phyloP scores from a whole-genome alignment of 164 flowering plant species.

The Stephania yunnanensis region DNA sequence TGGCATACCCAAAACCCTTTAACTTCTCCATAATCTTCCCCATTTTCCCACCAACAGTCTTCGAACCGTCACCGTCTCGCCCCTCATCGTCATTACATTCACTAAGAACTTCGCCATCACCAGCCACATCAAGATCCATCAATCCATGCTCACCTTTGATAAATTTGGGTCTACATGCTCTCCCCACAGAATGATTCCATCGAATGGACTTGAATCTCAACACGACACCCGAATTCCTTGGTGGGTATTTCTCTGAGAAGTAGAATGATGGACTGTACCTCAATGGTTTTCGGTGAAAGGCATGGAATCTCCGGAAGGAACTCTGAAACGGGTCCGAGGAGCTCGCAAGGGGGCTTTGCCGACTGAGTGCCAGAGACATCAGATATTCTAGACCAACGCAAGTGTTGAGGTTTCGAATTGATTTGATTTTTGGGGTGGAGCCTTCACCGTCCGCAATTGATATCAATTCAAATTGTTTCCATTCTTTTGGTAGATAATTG shows the following conservation, averaged over 20 bases:
- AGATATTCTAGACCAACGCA: neutral
- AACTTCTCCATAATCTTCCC: slow-evolving; percentile 78
- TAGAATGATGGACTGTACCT: slow-evolving; percentile 37
- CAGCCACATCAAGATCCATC: slow-evolving; percentile 34
- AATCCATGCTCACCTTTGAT: slow-evolving; percentile 37
- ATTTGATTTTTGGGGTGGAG: too few species aligned
- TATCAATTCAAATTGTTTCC: too few species aligned
- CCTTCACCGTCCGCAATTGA: too few species aligned
- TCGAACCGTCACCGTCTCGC: slow-evolving; percentile 14
- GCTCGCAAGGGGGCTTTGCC: slow-evolving; percentile 34
- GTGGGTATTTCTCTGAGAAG: slow-evolving; percentile 21
- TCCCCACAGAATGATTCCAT: slow-evolving; percentile 4
- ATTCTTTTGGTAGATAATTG: too few species aligned
- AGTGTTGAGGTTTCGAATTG: too few species aligned
- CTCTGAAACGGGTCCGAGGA: slow-evolving; percentile 42
- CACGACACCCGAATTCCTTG: slow-evolving; percentile 23
- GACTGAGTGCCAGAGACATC: slow-evolving; percentile 47
- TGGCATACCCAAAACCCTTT: slow-evolving; percentile 67
- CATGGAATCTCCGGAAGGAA: slow-evolving; percentile 41
- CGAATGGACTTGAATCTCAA: slow-evolving; percentile 7
- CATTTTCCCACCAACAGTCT: slow-evolving; percentile 62
- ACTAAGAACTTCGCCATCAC: slow-evolving; percentile 17
- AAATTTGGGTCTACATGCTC: slow-evolving; percentile 6
- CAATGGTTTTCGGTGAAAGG: slow-evolving; percentile 29
- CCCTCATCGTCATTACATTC: slow-evolving; percentile 26